A percentile compares a stretch with the other conserved stretches of the same genome.
These are phyloP conservation scores for Fomitopsis schrenkii DNA, from an alignment of 1,284 basidiomycete genomes.

Conservation along the genomic window DNA sequence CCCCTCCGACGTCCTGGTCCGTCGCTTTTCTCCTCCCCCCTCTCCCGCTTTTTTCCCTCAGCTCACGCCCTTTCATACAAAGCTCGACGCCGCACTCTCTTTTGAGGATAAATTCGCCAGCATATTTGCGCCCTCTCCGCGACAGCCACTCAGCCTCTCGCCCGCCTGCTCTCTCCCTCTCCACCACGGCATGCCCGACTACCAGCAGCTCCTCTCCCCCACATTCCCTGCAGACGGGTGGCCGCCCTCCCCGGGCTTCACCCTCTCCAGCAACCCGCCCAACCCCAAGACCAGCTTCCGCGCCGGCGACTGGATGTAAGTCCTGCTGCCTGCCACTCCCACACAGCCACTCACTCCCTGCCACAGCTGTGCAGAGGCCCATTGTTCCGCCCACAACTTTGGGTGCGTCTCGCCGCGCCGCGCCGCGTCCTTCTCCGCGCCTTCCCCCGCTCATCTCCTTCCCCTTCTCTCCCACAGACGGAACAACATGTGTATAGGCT, in stretches of 20 bases:
- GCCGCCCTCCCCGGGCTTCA: conserved; percentile 34
- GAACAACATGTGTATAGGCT: conserved; percentile 69
- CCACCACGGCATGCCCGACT: neutral
- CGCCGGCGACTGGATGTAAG: conserved; percentile 78
- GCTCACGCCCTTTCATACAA: too few species aligned
- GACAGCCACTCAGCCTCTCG: neutral
- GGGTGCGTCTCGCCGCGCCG: conserved; percentile 43
- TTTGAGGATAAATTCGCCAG: neutral
- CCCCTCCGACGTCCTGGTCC: neutral
- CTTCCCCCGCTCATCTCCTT: neutral
- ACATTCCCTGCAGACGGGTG: neutral
- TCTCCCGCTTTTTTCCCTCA: neutral
- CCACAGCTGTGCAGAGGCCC: conserved; percentile 51
- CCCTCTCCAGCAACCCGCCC: conserved; percentile 69
- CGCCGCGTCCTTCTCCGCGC: neutral
- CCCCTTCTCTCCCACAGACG: conserved; percentile 46
- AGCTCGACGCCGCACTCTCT: neutral
- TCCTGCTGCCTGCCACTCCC: conserved; percentile 12
- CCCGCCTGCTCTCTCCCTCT: neutral
- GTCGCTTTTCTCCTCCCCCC: neutral
- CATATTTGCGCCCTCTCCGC: neutral
- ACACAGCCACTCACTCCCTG: conserved; percentile 11
- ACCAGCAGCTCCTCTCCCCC: neutral
- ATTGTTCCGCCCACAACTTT: conserved; percentile 71
- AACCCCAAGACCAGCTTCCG: conserved; percentile 71